Base-by-base conservation (phyloP, 2,329 filamentous ascomycete species). In the Aureobasidium musti region DNA sequence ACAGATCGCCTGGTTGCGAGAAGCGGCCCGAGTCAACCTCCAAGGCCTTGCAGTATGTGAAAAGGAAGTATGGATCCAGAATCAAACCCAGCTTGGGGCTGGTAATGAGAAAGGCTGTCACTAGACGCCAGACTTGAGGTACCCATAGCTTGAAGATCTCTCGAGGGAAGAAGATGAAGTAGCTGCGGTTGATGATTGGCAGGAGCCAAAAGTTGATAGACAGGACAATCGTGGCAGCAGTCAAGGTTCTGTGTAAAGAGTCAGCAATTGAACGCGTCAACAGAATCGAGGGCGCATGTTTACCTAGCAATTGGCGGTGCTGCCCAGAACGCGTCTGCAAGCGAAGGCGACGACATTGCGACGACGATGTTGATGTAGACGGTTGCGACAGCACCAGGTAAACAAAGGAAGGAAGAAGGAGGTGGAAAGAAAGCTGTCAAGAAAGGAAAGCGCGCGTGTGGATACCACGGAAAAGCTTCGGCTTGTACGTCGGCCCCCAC, bases 61-160 rank as follows among this genome's bases (percentile, higher is more conserved):
- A 97, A 70, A 95, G 76, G 73, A 91, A 89, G 79, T 91, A 92
- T 50, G 91, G 87, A 76, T 93, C 90, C 74, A 92, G 81, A 65
- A 92, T 74, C 71, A 92, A 86, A 56, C 79, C 77, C 68, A 88
- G 74, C 45, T 80, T 77, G 13, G 79, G 78, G 59, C 84, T 82
- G 10, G 86, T 88, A 69, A 89, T 78, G 67, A 87, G 76, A 75
- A 89, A 89, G 13, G 83, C 77, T 2, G 86, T 84, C 66, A 83
- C 75, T 14, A 86, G 70, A 56, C 87, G 82, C 86, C 86, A 89
- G 70, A 87, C 68, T 71, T 89, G 79, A 30, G 86, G 86, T 21
- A 85, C 80, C 67, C 82, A 83, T 73, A 89, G 83, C 67, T 74
- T 77, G 69, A 77, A 73, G 56, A 77, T 69, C 56, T 69, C 66